phyloP scores from a whole-genome alignment of 106 monocot species.

The Platanthera zijinensis region DNA sequence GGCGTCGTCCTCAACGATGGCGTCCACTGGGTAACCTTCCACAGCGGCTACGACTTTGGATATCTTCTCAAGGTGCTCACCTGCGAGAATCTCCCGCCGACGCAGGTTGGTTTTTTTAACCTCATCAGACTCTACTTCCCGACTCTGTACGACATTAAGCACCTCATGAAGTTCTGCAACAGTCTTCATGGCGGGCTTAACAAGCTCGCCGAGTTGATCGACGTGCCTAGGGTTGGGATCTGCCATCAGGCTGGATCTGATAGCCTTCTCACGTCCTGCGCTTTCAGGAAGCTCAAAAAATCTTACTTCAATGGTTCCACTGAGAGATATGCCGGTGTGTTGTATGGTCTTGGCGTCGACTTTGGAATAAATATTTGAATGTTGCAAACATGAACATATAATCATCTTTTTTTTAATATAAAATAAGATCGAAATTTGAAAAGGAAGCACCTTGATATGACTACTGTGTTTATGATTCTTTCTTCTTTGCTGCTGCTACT shows the following conservation, averaged over 20 bases:
- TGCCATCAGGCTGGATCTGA: conserved; percentile 16
- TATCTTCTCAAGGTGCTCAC: conserved; percentile 38
- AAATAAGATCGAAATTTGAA: too few species aligned
- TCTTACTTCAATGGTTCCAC: conserved; percentile 21
- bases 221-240: conserved; percentile 13
- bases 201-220: conserved; percentile 30
- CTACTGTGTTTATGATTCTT: too few species aligned
- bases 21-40: conserved; percentile 49
- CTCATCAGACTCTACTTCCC: conserved; percentile 25
- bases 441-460: too few species aligned
- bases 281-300: conserved; percentile 28
- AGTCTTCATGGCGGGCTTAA: conserved; percentile 29
- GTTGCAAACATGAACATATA: too few species aligned
- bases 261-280: conserved; percentile 19
- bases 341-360: conserved; percentile 27
- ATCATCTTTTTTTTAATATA: too few species aligned
- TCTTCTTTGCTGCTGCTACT: too few species aligned
- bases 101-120: conserved; percentile 29
- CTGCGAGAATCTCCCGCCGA: conserved; percentile 25
- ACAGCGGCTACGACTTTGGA: conserved; percentile 46
- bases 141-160: conserved; percentile 27
- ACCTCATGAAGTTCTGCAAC: conserved; percentile 36
- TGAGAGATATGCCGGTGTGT: conserved; percentile 22
- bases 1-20: conserved; percentile 37
- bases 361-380: conserved; percentile 10